Percentiles rank a stretch among this genome's conserved stretches.
Conservation (phyloP, 208 protist species). For the Lotmaria passim region DNA sequence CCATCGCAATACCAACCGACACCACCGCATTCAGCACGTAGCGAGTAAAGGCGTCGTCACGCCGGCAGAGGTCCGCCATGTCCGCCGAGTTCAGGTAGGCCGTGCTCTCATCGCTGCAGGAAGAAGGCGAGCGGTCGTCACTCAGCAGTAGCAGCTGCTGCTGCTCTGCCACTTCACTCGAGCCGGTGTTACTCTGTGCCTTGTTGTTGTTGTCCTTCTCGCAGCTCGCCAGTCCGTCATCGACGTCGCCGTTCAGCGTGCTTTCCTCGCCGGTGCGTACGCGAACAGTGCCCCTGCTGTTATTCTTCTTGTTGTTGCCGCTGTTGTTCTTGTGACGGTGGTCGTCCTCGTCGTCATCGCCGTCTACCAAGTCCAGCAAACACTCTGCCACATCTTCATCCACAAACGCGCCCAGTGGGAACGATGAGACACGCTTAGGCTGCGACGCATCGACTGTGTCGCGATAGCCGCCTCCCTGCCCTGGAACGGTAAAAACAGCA, state of each 20-base stretch:
- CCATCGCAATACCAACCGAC: conserved; percentile 49
- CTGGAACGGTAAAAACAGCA: neutral
- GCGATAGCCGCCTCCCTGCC: neutral
- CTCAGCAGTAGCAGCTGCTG: neutral
- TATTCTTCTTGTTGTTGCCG: too few relatives aligned
- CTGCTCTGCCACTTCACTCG: too few relatives aligned
- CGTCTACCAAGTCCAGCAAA: conserved; percentile 8
- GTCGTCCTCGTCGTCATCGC: neutral
- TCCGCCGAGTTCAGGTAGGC: conserved; percentile 3
- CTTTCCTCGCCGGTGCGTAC: neutral
- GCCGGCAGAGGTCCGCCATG: conserved; percentile 29
- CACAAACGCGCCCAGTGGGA: neutral
- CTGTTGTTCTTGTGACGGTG: neutral
- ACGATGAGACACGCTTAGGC: neutral
- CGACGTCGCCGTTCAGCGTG: neutral
- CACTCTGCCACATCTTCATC: conserved; percentile 6
- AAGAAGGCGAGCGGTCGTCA: neutral
- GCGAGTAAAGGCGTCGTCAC: conserved; percentile 40
- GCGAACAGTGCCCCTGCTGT: too few relatives aligned
- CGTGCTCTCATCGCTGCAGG: conserved; percentile 12
- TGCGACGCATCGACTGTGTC: neutral
- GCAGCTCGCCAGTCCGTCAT: conserved; percentile 9
- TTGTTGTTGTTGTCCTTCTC: conserved; percentile 1
- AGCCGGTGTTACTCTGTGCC: too few relatives aligned
- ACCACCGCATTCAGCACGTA: conserved; percentile 59